Conservation (phyloP, 148 eudicot species). For the Amaranthus palmeri region DNA sequence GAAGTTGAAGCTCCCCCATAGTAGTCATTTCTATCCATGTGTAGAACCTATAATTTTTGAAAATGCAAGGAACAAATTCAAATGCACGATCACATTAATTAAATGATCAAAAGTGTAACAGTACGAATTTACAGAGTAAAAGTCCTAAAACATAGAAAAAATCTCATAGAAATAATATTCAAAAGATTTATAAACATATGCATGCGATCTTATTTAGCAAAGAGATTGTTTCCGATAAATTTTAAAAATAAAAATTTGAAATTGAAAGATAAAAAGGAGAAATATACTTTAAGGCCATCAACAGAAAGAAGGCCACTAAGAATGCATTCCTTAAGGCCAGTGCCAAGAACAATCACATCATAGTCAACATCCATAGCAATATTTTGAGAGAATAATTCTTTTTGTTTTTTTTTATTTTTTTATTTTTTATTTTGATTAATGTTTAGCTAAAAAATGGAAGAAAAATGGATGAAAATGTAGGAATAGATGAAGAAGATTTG, state of each 20-base stretch:
- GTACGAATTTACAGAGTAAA: too few species aligned
- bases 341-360: conserved; percentile 50
- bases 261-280: background rate
- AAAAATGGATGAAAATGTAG: conserved; percentile 10
- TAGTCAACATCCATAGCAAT: conserved; percentile 48
- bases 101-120: too few species aligned
- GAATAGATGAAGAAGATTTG: conserved; percentile 7
- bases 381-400: too few species aligned
- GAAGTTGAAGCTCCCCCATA: conserved; percentile 89
- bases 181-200: too few species aligned
- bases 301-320: conserved; percentile 56
- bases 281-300: conserved; percentile 44
- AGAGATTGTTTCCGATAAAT: background rate
- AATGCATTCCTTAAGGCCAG: conserved; percentile 61
- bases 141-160: too few species aligned
- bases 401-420: background rate
- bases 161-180: too few species aligned
- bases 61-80: background rate
- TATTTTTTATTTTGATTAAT: background rate
- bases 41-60: conserved; percentile 49
- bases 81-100: background rate
- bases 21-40: conserved; percentile 86
- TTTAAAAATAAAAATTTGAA: background rate
- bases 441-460: background rate
- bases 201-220: background rate